Conservation (phyloP, 805 yeast genomes). For the Kazachstania viticola region DNA sequence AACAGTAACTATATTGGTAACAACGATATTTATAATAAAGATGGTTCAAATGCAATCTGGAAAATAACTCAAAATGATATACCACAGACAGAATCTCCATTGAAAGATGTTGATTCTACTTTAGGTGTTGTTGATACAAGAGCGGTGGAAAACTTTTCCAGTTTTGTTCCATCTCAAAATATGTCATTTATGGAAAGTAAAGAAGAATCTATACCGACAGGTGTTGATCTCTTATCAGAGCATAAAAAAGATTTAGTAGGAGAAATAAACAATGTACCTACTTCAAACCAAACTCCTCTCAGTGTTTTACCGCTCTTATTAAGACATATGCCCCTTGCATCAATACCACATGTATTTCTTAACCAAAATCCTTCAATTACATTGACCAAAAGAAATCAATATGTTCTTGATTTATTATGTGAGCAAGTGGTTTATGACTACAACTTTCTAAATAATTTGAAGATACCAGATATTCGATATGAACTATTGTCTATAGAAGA, state of each 20-base stretch:
- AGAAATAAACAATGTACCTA: background rate
- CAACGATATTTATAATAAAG: conserved; percentile 10
- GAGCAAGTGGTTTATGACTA: conserved; percentile 27
- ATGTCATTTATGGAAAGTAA: background rate
- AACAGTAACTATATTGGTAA: conserved; percentile 2
- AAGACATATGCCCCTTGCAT: conserved; percentile 48
- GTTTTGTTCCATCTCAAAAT: background rate
- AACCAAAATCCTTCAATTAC: conserved; percentile 14
- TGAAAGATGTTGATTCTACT: conserved; percentile 8
- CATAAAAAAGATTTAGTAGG: background rate
- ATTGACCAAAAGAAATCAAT: conserved; percentile 7
- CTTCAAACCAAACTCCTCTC: conserved; percentile 22
- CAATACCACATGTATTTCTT: conserved; percentile 45
- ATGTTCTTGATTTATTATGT: conserved; percentile 19
- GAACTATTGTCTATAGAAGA: conserved; percentile 11
- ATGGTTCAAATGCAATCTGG: conserved; percentile 19
- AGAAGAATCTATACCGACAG: background rate
- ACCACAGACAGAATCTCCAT: conserved; percentile 12
- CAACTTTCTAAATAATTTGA: conserved; percentile 39
- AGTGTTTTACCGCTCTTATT: conserved; percentile 60
- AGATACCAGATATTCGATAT: conserved; percentile 45
- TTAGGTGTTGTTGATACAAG: background rate
- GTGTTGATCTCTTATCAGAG: background rate
- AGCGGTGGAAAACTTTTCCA: background rate
- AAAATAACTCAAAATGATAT: conserved; percentile 13